These are phyloP conservation scores for Gentiana straminea DNA, from an alignment of 257 asterid species.

Conservation along the genomic window DNA sequence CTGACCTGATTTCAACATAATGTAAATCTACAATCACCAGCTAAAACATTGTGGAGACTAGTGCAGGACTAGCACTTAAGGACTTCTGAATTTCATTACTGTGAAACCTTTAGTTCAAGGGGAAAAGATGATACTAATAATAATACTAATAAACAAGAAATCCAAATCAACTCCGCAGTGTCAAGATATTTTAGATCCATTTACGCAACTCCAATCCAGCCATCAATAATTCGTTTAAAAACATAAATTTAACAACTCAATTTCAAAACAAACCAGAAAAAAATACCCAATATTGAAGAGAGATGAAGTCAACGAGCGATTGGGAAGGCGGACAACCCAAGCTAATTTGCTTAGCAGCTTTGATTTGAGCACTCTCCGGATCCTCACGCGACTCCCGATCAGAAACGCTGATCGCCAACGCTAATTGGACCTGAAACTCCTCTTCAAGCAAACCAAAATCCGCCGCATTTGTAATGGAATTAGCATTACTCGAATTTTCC, in stretches of 20 bases:
- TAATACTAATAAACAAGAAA: too few relatives aligned
- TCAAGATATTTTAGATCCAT: too few relatives aligned
- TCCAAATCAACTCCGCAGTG: too few relatives aligned
- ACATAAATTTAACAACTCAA: not conserved
- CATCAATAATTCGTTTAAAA: not conserved
- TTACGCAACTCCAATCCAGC: not conserved
- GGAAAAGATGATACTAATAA: too few relatives aligned
- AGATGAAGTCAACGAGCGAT: slow-evolving; percentile 50
- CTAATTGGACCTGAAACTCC: slow-evolving; percentile 97
- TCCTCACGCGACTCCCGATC: slow-evolving; percentile 66
- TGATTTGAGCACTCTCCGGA: slow-evolving; percentile 79
- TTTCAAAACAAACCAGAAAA: not conserved
- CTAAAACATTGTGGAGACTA: too few relatives aligned
- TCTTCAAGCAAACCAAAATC: slow-evolving; percentile 76
- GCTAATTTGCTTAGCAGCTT: slow-evolving; percentile 87
- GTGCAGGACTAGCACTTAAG: too few relatives aligned
- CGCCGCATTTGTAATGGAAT: slow-evolving; percentile 8
- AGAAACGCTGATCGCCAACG: slow-evolving; percentile 94
- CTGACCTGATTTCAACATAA: too few relatives aligned
- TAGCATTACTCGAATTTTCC: slow-evolving; percentile 13
- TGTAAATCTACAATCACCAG: too few relatives aligned
- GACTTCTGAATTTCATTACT: too few relatives aligned
- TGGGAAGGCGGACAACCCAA: slow-evolving; percentile 70
- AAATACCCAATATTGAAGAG: slow-evolving; percentile 80
- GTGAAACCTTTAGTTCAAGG: too few relatives aligned